Base-by-base conservation (phyloP, 106 monocot genomes). In the Acanthochlamys bracteata region DNA sequence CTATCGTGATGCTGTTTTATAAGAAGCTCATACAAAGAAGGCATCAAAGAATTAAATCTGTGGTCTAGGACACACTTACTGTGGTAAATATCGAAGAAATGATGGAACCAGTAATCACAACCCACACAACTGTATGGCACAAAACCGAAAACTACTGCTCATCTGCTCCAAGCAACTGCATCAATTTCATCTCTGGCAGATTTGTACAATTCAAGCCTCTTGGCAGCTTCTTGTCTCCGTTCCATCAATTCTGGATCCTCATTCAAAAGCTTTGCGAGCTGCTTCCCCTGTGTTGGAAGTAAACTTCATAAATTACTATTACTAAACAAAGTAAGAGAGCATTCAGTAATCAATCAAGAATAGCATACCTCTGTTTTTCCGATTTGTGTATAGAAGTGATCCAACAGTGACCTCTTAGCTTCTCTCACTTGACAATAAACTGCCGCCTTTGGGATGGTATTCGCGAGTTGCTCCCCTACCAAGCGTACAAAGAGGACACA, bases 391-490 rank as follows among this genome's bases (percentile, higher is more conserved):
- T 93, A 93, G 81, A 93, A 89, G 65, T 77, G 74, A 71, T 81
- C 65, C 7, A 93, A 79, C 72, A 93, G 59, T 60, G 78, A 83
- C 15, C 81, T 65, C 60, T 89, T 93, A 10, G 93, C 89, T 73
- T 93, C 93, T 71, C 89, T 73, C 59, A 93, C 93, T 76, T 93
- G 93, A 66, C 93, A 93, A 54, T 86, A 66, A 22, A 93, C 93
- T 0, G 75, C 93, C 7, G 93, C 73, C 59, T 93, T 93, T 21
- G 93, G 93, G 20, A 93, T 70, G 25, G 85, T 69, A 61, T 75
- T 63, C 64, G 49, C 73, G 12, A 87, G 80, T 24, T 76, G 76
- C 17, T 87, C 87, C 17, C 70, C 73, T 8, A 93, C 86, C 93
- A 93, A 86, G 11, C 15, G 33, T 24, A 93, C 73, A 65, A 93